phyloP scores from a whole-genome alignment of 2,329 filamentous ascomycete genomes.

The Fusarium sacchari region DNA sequence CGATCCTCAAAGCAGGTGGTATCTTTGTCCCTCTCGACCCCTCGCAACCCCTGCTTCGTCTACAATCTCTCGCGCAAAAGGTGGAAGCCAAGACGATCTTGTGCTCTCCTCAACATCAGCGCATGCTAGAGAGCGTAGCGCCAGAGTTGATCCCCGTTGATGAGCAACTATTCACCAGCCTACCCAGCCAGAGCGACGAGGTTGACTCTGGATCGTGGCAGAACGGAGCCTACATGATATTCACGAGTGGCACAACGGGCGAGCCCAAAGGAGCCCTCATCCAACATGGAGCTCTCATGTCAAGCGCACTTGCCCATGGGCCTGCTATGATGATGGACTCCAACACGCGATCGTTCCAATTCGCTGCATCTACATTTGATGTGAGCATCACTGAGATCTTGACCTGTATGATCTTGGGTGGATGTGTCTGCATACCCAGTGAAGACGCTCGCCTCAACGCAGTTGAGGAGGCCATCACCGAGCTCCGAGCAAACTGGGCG shows the following conservation, averaged over 20 bases:
- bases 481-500: conserved; percentile 37
- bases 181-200: not conserved
- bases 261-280: conserved; percentile 37
- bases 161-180: conserved; percentile 14
- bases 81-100: conserved; percentile 29
- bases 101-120: conserved; percentile 35
- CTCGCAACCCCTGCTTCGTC: conserved; percentile 30
- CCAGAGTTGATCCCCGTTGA: conserved; percentile 31
- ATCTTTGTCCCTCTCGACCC: conserved; percentile 40
- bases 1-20: conserved; percentile 41
- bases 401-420: conserved; percentile 37
- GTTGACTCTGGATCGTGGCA: conserved; percentile 12
- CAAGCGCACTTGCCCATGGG: conserved; percentile 32
- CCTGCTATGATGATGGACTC: conserved; percentile 39
- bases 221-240: conserved; percentile 39
- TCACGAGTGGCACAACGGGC: conserved; percentile 33
- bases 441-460: conserved; percentile 53
- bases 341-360: conserved; percentile 46
- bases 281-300: conserved; percentile 31
- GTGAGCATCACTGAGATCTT: conserved; percentile 42
- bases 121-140: conserved; percentile 17
- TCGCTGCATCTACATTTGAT: conserved; percentile 48
- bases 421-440: conserved; percentile 49
- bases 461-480: conserved; percentile 35
- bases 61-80: conserved; percentile 25